Evolutionary conservation across 306 rosid species (phyloP), one percentile per base, ranked within the genome.

Genomic region (Prunus mira): DNA sequence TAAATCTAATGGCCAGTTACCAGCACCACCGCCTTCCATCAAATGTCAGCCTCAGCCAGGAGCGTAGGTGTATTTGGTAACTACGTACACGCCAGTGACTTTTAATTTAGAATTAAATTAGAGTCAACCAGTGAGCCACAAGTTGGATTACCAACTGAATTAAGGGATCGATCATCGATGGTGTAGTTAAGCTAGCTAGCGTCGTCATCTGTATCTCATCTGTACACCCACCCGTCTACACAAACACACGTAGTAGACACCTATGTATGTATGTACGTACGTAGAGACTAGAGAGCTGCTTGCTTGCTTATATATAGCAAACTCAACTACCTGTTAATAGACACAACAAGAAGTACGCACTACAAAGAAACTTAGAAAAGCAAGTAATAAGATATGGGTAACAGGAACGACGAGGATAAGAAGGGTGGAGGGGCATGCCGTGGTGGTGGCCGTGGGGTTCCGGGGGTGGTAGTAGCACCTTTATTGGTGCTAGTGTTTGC

Each of bases 91-190:
- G 60, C n/a, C 25, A 19, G 5, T 49, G 57, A 46, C 57, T 46
- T 22, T 0, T 24, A 24, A 15, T 69, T 28, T 7, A 38, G 9
- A 6, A 17, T 41, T 52, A 41, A 32, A 52, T n/a, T n/a, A 78
- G 47, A 54, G 73, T 75, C 77, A 69, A 69, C 58, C 2, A 47
- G 68, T 12, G 25, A 58, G 71, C 80, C 41, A 51, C 13, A 68
- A 76, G 82, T 84, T 84, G 63, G 84, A 73, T 80, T 58, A 77
- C 84, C 87, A 76, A 80, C 84, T 52, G 0, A 18, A 3, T 15
- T 43, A 58, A 24, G 15, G 52, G 52, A 38, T 38, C 2, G 52
- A 47, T 47, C 52, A 47, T 47, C 12, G 15, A 47, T 38, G 9
- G 43, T 38, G 43, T 38, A 38, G 43, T 38, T 38, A 38, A 38